A percentile compares a stretch with the other conserved stretches of the same genome.
Evolutionary conservation across 148 eudicot genomes (phyloP).

Genomic region (Amaranthus palmeri): DNA sequence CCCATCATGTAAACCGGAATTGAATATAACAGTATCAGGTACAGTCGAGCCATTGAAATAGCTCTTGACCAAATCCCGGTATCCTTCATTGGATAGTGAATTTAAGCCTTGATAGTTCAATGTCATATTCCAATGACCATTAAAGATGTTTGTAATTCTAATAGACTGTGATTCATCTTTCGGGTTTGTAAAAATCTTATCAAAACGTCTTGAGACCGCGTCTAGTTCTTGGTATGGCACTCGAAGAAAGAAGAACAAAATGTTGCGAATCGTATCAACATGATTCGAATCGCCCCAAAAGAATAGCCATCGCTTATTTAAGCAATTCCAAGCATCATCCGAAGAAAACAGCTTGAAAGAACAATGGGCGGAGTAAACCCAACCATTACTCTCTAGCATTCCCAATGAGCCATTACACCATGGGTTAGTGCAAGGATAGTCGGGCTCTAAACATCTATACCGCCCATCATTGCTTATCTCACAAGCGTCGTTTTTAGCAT

Average conservation of each 20-base stretch:
- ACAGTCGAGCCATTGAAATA: constrained; percentile 50
- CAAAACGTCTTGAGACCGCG: constrained; percentile 58
- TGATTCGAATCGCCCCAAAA: constrained; percentile 99
- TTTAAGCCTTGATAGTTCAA: constrained; percentile 72
- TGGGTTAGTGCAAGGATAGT: constrained; percentile 56
- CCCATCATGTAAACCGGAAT: constrained; percentile 91
- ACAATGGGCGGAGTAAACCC: constrained; percentile 94
- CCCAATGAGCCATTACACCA: constrained; percentile 90
- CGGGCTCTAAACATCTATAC: constrained; percentile 50
- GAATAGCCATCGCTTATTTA: constrained; percentile 70
- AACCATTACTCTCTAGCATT: constrained; percentile 82
- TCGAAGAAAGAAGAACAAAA: constrained; percentile 61
- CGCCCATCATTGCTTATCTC: constrained; percentile 65
- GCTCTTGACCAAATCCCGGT: constrained; percentile 46
- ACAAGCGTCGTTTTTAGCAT: constrained; percentile 59
- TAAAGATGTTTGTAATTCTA: constrained; percentile 80
- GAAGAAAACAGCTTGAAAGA: constrained; percentile 50
- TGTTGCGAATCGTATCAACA: constrained; percentile 80
- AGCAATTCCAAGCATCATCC: constrained; percentile 71
- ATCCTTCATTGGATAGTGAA: constrained; percentile 54
- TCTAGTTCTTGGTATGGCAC: constrained; percentile 34
- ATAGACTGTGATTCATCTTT: constrained; percentile 43
- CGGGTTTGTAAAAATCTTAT: constrained; percentile 70
- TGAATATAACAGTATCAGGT: constrained; percentile 71
- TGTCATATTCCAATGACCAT: constrained; percentile 62